Evolutionary conservation across 2,329 filamentous ascomycete species (phyloP).

Genomic region (Colletotrichum tropicale): DNA sequence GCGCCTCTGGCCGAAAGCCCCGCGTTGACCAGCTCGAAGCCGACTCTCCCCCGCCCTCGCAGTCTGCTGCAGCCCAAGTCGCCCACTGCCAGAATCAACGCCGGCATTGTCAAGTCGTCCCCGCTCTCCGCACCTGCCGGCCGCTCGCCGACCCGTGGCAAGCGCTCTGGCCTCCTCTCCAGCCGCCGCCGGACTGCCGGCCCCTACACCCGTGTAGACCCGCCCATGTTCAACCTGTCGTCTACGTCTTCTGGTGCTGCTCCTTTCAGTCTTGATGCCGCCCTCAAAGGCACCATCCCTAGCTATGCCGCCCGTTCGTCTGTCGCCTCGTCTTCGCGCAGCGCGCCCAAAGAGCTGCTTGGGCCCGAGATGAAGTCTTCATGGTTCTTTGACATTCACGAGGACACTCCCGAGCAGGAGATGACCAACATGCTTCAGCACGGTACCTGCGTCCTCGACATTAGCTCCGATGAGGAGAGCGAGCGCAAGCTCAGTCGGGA

Average conservation of each 20-base stretch:
- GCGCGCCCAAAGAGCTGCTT: slow-evolving; percentile 31
- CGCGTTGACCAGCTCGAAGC: slow-evolving; percentile 2
- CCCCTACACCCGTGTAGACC: slow-evolving; percentile 72
- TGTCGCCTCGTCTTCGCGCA: slow-evolving; percentile 29
- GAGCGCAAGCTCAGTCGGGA: slow-evolving; percentile 57
- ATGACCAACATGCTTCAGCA: slow-evolving; percentile 94
- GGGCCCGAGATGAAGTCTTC: slow-evolving; percentile 61
- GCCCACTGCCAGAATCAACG: slow-evolving; percentile 51
- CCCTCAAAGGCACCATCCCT: slow-evolving; percentile 77
- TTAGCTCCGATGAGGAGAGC: slow-evolving; percentile 85
- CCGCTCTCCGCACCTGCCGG: slow-evolving; percentile 74
- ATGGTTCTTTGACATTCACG: slow-evolving; percentile 95
- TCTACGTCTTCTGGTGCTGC: slow-evolving; percentile 47
- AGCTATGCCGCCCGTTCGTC: slow-evolving; percentile 55
- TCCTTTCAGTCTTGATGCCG: slow-evolving; percentile 85
- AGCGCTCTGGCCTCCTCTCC: slow-evolving; percentile 71
- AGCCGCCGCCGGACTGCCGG: slow-evolving; percentile 70
- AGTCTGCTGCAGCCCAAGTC: slow-evolving; percentile 58
- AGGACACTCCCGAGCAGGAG: slow-evolving; percentile 89
- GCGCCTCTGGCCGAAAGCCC: slow-evolving; percentile 30
- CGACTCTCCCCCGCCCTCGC: slow-evolving; percentile 40
- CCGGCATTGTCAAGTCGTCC: slow-evolving; percentile 49
- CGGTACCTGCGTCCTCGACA: slow-evolving; percentile 83
- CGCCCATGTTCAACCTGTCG: slow-evolving; percentile 62
- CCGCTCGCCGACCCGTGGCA: slow-evolving; percentile 76